Evolutionary conservation across 1,284 basidiomycete genomes (phyloP), one percentile per base, ranked within the genome.

Genomic region (Cryptococcus neoformans): DNA sequence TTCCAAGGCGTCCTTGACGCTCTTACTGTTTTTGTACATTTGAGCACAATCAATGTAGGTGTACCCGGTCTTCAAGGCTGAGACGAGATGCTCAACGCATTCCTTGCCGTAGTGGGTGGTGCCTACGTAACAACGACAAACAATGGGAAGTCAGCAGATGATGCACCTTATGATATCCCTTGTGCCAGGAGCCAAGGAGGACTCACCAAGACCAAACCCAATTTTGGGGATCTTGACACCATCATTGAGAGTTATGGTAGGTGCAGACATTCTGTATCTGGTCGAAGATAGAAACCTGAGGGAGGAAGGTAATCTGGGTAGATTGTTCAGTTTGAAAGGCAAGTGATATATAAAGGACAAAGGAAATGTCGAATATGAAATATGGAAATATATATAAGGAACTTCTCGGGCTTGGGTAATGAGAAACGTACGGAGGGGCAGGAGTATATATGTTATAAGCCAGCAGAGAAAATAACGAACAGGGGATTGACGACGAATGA

Each of bases 1-100:
- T 37, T 80, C 76, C 44, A 85, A 76, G 1, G 82, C 84, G 39
- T 73, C 66, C 2, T 84, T 83, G 17, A 85, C 81, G 49, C 74
- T 69, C 54, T 77, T 74, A 63, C 82, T 81, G 64, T 84, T 84
- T 8, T 47, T 63, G 58, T 79, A 78, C 56, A 68, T 56, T 63
- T 75, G 60, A 2, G 73, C 74, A 11, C 60, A 63, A 50, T 75
- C 72, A 34, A 74, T 53, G 50, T 71, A 69, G 12, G 44, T 59
- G 51, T 72, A 74, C 3, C 73, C 73, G 8, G 53, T 63, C 40
- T 67, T 51, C 9, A 75, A 59, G 4, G 73, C 73, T n/a, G 56
- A 51, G 11, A 68, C 28, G 57, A 72, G 61, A 28, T 66, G 57
- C 16, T 62, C 58, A 12, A 59, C 49, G 49, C 61, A 64, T 17